Percentiles rank a stretch among this genome's conserved stretches.
Conservation (phyloP, 345 rosid genomes). For the Mangifera indica region DNA sequence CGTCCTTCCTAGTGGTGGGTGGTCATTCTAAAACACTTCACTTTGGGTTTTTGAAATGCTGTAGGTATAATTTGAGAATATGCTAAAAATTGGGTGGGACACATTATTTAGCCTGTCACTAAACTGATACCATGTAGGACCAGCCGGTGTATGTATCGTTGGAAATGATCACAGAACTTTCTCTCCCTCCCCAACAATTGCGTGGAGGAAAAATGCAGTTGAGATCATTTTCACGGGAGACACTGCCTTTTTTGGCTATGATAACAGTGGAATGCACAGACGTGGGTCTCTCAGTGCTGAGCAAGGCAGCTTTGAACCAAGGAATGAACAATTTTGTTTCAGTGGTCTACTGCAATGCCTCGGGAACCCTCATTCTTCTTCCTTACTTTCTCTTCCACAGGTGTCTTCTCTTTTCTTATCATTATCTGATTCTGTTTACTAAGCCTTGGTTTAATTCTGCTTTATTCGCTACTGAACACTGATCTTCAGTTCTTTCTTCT, state of each 20-base stretch:
- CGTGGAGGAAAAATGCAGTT: constrained; percentile 19
- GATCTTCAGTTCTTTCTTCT: not conserved
- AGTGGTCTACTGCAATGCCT: constrained; percentile 49
- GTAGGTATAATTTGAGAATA: too few relatives aligned
- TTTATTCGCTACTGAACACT: not conserved
- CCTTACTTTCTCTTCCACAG: constrained; percentile 42
- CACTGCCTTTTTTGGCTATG: constrained; percentile 44
- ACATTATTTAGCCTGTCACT: too few relatives aligned
- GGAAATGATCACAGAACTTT: not conserved
- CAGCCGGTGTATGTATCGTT: too few relatives aligned
- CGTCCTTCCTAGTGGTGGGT: too few relatives aligned
- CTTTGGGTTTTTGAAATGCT: too few relatives aligned
- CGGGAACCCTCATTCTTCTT: constrained; percentile 41
- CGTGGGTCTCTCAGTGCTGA: constrained; percentile 37
- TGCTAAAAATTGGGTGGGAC: too few relatives aligned
- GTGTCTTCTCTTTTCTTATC: constrained; percentile 14
- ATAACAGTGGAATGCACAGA: constrained; percentile 42
- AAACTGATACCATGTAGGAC: too few relatives aligned
- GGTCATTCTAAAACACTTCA: too few relatives aligned
- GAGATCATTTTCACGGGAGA: constrained; percentile 1
- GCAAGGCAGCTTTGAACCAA: constrained; percentile 45
- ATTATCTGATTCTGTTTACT: not conserved
- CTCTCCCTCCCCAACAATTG: not conserved
- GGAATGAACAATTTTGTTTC: constrained; percentile 59
- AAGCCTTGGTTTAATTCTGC: not conserved